phyloP scores from a whole-genome alignment of 768 basidiomycete genomes.

The Agrocybe pediades region DNA sequence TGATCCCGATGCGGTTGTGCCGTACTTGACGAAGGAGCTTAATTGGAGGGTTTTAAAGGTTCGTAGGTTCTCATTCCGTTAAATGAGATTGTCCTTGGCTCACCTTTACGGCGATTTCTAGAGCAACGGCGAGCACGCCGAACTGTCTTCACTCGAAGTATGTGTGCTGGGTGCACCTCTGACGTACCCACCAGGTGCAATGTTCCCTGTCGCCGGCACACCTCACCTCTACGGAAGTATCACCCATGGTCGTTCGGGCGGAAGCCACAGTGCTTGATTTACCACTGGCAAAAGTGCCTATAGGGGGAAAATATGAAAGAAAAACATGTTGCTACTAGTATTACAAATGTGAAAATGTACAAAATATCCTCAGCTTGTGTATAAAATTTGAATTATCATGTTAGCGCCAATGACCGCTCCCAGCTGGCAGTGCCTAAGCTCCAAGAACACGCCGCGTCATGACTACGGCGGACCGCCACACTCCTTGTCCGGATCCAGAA shows the following conservation, averaged over 20 bases:
- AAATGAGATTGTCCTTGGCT: background rate
- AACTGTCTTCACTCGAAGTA: constrained; percentile 30
- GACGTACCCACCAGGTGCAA: constrained; percentile 27
- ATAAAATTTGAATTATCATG: too few relatives aligned
- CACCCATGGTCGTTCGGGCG: constrained; percentile 28
- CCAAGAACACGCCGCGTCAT: too few relatives aligned
- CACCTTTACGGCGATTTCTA: constrained; percentile 5
- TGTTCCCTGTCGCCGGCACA: constrained; percentile 27
- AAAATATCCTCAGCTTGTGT: too few relatives aligned
- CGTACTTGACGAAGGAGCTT: constrained; percentile 40
- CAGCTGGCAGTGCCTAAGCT: too few relatives aligned
- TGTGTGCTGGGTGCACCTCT: constrained; percentile 27
- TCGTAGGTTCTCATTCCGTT: constrained; percentile 1
- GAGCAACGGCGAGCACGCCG: constrained; percentile 20
- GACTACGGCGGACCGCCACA: too few relatives aligned
- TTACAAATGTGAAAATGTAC: too few relatives aligned
- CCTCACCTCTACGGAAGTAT: constrained; percentile 18
- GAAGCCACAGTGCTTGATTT: constrained; percentile 19
- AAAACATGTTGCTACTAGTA: too few relatives aligned
- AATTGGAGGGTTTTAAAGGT: constrained; percentile 46
- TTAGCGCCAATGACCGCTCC: too few relatives aligned
- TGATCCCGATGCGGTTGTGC: constrained; percentile 37
- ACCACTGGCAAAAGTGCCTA: too few relatives aligned
- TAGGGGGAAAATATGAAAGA: too few relatives aligned
- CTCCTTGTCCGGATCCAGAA: too few relatives aligned